Evolutionary conservation across 1,284 basidiomycete genomes (phyloP).

Genomic region (Vanrija humicola): DNA sequence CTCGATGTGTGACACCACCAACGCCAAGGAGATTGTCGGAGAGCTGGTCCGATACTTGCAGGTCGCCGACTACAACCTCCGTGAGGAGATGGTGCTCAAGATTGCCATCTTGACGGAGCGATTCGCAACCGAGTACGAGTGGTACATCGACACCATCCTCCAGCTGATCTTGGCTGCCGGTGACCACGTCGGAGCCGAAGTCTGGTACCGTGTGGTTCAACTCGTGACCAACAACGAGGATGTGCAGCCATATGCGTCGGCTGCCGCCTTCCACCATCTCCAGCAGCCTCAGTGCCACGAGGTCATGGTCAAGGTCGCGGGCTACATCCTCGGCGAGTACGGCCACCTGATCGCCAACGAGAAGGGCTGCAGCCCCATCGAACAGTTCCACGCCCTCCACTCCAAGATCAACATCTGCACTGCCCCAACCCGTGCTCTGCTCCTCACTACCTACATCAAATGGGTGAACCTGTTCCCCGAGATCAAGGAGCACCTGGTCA

Average conservation of each 20-base stretch:
- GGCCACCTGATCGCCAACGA: conserved; percentile 97
- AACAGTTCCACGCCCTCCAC: conserved; percentile 92
- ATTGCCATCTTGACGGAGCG: conserved; percentile 98
- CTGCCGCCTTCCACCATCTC: conserved; percentile 87
- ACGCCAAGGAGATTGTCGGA: conserved; percentile 90
- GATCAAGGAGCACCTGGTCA: conserved; percentile 88
- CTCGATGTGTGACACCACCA: conserved; percentile 97
- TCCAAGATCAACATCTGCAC: conserved; percentile 94
- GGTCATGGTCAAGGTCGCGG: conserved; percentile 95
- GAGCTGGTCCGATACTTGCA: conserved; percentile 89
- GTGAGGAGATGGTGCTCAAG: conserved; percentile 98
- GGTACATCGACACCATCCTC: conserved; percentile 95
- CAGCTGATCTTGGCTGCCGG: conserved; percentile 94
- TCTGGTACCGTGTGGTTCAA: conserved; percentile 98
- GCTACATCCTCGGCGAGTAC: conserved; percentile 95
- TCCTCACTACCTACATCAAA: conserved; percentile 96
- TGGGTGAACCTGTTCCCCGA: conserved; percentile 96
- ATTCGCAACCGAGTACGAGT: conserved; percentile 87
- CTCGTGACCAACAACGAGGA: conserved; percentile 99
- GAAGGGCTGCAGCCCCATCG: conserved; percentile 82
- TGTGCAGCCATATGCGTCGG: conserved; percentile 88
- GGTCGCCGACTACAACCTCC: conserved; percentile 89
- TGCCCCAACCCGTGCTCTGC: conserved; percentile 83
- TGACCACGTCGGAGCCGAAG: conserved; percentile 97
- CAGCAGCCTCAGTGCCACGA: conserved; percentile 88